A percentile compares a stretch with the other conserved stretches of the same genome.
Conservation (phyloP, 345 rosid species). For the Pistacia atlantica region DNA sequence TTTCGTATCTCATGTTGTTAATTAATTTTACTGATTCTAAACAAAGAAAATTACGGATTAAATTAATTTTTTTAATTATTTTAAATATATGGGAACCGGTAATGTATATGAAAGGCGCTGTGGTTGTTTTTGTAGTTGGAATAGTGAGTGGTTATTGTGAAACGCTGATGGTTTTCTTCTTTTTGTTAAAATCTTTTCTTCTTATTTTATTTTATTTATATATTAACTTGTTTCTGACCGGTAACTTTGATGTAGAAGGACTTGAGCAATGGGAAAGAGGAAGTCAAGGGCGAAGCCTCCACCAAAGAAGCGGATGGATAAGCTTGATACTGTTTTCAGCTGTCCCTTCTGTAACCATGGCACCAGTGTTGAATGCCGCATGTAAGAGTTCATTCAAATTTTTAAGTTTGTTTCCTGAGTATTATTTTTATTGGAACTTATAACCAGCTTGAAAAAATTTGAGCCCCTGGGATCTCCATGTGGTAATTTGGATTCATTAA, state of each 20-base stretch:
- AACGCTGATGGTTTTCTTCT: too few relatives aligned
- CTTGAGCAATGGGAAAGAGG: constrained; percentile 86
- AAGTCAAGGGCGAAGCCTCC: constrained; percentile 96
- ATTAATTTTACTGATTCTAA: too few relatives aligned
- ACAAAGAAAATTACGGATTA: too few relatives aligned
- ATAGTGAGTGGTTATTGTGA: too few relatives aligned
- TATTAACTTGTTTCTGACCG: not conserved
- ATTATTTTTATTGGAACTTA: not conserved
- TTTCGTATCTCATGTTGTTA: too few relatives aligned
- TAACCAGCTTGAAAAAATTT: not conserved
- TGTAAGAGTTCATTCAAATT: constrained; percentile 43
- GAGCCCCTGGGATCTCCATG: not conserved
- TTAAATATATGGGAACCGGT: too few relatives aligned
- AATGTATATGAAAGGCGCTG: too few relatives aligned
- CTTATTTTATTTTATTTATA: not conserved
- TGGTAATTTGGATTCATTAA: not conserved
- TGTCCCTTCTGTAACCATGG: constrained; percentile 99
- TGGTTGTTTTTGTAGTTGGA: too few relatives aligned
- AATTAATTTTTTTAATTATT: too few relatives aligned
- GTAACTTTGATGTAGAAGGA: constrained; percentile 9
- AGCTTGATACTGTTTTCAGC: constrained; percentile 91
- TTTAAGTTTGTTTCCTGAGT: not conserved
- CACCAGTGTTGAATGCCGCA: constrained; percentile 77
- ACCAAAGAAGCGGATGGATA: constrained; percentile 88
- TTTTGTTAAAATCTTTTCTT: too few relatives aligned